These are phyloP conservation scores for Lichtheimia ornata DNA, from an alignment of 371 early-diverging fungal genomes.

Conservation along the genomic window DNA sequence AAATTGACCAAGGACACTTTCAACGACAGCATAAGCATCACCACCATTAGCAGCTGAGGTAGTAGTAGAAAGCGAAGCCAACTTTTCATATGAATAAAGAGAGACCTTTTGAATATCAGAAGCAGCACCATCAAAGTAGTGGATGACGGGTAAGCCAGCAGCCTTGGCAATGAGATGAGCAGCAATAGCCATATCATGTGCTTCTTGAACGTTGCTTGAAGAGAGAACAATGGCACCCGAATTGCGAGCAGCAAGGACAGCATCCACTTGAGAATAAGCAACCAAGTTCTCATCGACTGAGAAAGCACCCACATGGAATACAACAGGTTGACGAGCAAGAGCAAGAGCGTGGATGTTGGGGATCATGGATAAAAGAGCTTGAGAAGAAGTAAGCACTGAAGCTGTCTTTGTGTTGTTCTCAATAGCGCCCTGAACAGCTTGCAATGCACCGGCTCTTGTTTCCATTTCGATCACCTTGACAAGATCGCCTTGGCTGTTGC, in stretches of 20 bases:
- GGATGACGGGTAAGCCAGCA: conserved; percentile 68
- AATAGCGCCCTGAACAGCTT: conserved; percentile 81
- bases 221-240: conserved; percentile 69
- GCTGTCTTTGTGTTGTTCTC: conserved; percentile 37
- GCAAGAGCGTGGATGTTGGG: conserved; percentile 78
- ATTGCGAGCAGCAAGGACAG: conserved; percentile 69
- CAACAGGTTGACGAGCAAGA: conserved; percentile 62
- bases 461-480: conserved; percentile 73
- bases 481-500: conserved; percentile 64
- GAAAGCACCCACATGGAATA: conserved; percentile 82
- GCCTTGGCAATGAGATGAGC: conserved; percentile 67
- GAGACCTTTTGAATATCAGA: conserved; percentile 51
- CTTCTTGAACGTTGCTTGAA: conserved; percentile 77
- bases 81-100: conserved; percentile 46
- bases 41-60: no score
- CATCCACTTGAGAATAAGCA: conserved; percentile 58
- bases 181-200: conserved; percentile 74
- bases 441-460: conserved; percentile 81
- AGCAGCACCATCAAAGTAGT: conserved; percentile 72
- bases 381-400: conserved; percentile 73
- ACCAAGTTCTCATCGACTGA: conserved; percentile 61
- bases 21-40: conserved; percentile 44
- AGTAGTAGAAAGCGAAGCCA: conserved; percentile 25
- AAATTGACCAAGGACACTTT: conserved; percentile 56
- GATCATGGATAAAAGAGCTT: conserved; percentile 78